Conservation (phyloP, 1,284 basidiomycete species). For the Naganishia cerealis region DNA sequence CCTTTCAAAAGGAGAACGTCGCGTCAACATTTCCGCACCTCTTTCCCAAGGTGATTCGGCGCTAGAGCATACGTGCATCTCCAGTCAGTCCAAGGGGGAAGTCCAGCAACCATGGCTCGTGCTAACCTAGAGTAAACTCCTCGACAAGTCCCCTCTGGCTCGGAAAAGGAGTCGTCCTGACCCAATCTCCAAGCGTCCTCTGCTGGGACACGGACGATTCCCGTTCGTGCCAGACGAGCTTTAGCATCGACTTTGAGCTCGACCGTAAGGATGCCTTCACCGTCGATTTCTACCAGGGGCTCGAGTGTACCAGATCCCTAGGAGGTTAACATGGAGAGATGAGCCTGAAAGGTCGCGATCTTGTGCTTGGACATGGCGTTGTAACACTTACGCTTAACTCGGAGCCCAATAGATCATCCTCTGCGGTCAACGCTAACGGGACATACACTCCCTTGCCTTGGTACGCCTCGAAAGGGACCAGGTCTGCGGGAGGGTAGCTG, state of each 20-base stretch:
- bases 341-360: too few relatives aligned
- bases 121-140: conserved; percentile 12
- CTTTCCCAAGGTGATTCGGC: conserved; percentile 9
- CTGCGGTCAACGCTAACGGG: conserved; percentile 10
- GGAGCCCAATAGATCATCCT: not conserved
- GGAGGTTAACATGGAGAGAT: too few relatives aligned
- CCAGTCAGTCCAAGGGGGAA: not conserved
- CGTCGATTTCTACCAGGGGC: not conserved
- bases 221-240: not conserved
- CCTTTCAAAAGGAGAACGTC: not conserved
- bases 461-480: conserved; percentile 1
- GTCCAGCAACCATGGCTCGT: not conserved
- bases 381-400: not conserved
- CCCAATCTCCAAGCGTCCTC: conserved; percentile 18
- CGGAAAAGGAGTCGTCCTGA: not conserved
- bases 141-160: conserved; percentile 12
- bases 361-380: not conserved
- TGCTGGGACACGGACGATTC: not conserved
- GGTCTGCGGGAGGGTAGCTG: not conserved
- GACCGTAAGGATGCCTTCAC: not conserved
- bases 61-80: not conserved
- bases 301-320: too few relatives aligned
- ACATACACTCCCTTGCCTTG: conserved; percentile 8
- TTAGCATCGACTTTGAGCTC: conserved; percentile 1
- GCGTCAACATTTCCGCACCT: conserved; percentile 1